A percentile compares a stretch with the other conserved stretches of the same genome.
Evolutionary conservation across 192 early-diverging fungal genomes (phyloP).

Genomic region (Chytriomyces hyalinus): DNA sequence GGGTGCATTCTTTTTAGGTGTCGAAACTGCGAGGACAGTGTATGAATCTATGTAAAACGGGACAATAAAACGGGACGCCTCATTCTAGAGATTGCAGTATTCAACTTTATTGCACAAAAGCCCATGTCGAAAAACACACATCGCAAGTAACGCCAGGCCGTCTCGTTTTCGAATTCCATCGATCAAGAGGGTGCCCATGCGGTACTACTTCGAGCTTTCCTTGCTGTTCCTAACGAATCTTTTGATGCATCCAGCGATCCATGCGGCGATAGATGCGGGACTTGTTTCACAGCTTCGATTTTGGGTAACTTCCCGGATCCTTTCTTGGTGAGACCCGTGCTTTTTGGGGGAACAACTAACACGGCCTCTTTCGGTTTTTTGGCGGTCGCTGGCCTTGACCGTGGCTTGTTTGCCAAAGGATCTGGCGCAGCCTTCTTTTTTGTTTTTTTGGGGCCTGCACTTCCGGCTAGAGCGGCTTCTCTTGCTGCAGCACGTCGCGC

Average conservation of each 20-base stretch:
- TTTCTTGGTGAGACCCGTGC: neutral
- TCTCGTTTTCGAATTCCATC: neutral
- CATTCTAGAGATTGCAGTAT: neutral
- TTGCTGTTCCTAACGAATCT: neutral
- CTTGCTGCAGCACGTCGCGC: neutral
- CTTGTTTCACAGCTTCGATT: neutral
- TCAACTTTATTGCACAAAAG: neutral
- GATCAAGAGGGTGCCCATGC: neutral
- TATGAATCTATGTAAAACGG: slow-evolving; percentile 22
- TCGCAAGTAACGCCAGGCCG: no score
- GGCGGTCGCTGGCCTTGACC: no score
- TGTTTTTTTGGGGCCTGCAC: neutral
- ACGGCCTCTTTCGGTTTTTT: neutral
- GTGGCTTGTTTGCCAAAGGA: neutral
- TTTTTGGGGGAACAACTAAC: neutral
- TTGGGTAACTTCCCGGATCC: neutral
- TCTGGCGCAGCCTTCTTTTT: neutral
- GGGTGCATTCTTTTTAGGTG: slow-evolving; percentile 74
- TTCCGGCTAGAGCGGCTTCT: neutral
- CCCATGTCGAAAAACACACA: no score
- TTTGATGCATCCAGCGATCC: neutral
- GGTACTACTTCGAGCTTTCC: neutral
- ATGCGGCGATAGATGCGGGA: neutral
- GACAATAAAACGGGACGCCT: neutral
- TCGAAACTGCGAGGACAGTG: slow-evolving; percentile 50